Percentiles rank a stretch among this genome's conserved stretches.
phyloP scores from a whole-genome alignment of 495 filamentous ascomycete genomes.

The Aspergillus sparsus region DNA sequence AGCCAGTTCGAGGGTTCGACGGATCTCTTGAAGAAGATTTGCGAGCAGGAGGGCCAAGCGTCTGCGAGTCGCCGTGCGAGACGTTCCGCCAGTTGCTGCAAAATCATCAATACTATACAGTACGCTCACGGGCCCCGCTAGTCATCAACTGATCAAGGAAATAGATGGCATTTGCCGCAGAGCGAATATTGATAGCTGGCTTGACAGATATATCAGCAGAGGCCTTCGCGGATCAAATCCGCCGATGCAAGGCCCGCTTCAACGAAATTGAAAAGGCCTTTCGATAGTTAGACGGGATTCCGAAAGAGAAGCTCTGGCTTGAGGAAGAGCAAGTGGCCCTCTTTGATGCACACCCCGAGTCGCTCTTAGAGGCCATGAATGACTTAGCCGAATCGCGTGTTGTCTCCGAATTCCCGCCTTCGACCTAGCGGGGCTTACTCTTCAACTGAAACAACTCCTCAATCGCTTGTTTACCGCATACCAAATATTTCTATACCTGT shows the following conservation, averaged over 20 bases:
- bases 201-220: not conserved
- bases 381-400: no score
- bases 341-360: no score
- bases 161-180: not conserved
- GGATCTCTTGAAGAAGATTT: constrained; percentile 17
- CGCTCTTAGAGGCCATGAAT: no score
- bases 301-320: not conserved
- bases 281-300: not conserved
- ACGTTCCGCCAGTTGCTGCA: not conserved
- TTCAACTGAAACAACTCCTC: no score
- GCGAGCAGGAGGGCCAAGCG: constrained; percentile 13
- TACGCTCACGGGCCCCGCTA: not conserved
- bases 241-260: not conserved
- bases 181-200: not conserved
- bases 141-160: not conserved
- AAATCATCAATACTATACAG: not conserved
- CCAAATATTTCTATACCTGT: no score
- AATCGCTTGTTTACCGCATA: no score
- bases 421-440: no score
- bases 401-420: no score
- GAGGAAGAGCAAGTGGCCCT: no score
- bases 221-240: not conserved
- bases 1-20: not conserved
- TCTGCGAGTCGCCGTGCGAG: constrained; percentile 8
- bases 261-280: not conserved